Evolutionary conservation across 768 basidiomycete species (phyloP), one percentile per base, ranked within the genome.

Genomic region (Calocera viscosa): DNA sequence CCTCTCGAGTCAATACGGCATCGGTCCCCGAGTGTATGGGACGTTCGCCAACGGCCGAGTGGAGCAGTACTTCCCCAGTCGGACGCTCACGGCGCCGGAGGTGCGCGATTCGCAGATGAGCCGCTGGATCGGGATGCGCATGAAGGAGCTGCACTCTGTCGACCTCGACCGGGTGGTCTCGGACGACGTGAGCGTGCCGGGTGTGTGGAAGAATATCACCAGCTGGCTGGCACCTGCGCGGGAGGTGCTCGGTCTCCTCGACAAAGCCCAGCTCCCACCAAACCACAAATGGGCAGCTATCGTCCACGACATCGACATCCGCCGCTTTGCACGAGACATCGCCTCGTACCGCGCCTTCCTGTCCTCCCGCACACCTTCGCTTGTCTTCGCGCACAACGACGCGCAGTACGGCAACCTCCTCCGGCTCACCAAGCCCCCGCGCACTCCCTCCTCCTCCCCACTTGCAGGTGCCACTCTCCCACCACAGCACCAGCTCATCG

Each of bases 31-130:
- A 70, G 85, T 99, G 28, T 92, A 90, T 74, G 96, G 96, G 49
- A 97, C 94, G 1, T 98, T 98, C 76, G 83, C 85, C 70, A 99
- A 98, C 75, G 96, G 96, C 38, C 87, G 96, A 26, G 79, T 98
- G 49, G 96, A 98, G 77, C 89, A 99, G 76, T 96, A 91, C 77
- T 97, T 97, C 75, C 85, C 94, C 68, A 92, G 92, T 17, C 82
- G 85, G 35, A 88, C 93, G 1, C 80, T 98, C 53, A 87, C 85
- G 0, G 80, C 90, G 14, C 75, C 81, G 43, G 91, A 96, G 73
- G 80, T 99, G 69, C 83, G 91, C 63, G 84, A 92, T 71, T 83
- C 85, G 17, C 76, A 78, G 68, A 84, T 87, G 66, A 93, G 90
- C 74, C 80, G 86, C 32, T 91, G 89, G 84, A 92, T 98, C 71